Base-by-base conservation (phyloP, 2,329 filamentous ascomycete genomes). In the Truncatella angustata region DNA sequence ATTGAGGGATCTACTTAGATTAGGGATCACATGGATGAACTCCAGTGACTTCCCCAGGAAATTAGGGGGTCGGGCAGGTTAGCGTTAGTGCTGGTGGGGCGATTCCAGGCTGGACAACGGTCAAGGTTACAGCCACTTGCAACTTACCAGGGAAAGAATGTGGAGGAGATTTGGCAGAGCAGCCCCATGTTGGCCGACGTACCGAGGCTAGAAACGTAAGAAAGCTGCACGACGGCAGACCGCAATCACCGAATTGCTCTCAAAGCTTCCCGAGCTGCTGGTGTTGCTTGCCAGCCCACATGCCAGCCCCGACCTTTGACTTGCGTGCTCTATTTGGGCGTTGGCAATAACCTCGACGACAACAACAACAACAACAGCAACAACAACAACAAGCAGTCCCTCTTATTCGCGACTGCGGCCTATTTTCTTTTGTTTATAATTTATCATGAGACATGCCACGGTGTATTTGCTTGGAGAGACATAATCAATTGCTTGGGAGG, bases 221-320 rank as follows among this genome's bases (percentile, higher is more conserved):
- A 24, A n/a, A 24, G 30, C 23, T 32, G 24, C 40, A n/a, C n/a
- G n/a, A n/a, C n/a, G n/a, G n/a, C 20, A n/a, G 36, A 28, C 47
- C 47, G 47, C 47, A 49, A 49, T 49, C 35, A 49, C 36, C 36
- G 47, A 49, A 32, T 37, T 12, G 28, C 45, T 14, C 28, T 14
- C 28, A 32, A 14, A 7, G 7, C 28, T 7, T 32, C 28, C 28
- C 28, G 28, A 32, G 28, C 28, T 32, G 28, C 28, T n/a, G n/a
- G n/a, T n/a, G 9, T 30, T n/a, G 30, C 45, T 20, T 11, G 12
- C 32, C 16, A 37, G 18, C 28, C 45, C 45, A 48, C 45, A 37
- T 48, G 45, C 45, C 45, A 48, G 30, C 18, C 39, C 43, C 24
- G n/a, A 26, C 21, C 43, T 44, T 44, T 28, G 11, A 11, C 14